phyloP scores from a whole-genome alignment of 805 yeast genomes.

The Komagataella populi region DNA sequence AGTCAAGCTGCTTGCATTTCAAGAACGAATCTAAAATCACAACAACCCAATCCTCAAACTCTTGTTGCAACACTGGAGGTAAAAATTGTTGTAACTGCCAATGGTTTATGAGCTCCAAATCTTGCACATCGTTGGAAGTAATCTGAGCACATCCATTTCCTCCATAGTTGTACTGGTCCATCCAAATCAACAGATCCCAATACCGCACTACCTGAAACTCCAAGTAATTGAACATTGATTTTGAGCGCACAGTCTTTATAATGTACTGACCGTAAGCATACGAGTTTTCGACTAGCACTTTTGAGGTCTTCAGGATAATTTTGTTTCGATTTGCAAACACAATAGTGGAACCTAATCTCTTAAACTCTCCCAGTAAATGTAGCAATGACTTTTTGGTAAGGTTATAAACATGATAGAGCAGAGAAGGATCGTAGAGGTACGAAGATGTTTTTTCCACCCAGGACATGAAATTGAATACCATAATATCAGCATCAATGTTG shows the following conservation, averaged over 20 bases:
- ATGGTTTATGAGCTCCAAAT: constrained; percentile 33
- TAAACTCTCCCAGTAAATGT: constrained; percentile 71
- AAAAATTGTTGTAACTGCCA: constrained; percentile 76
- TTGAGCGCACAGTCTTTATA: constrained; percentile 62
- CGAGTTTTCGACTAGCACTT: constrained; percentile 71
- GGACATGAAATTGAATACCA: constrained; percentile 66
- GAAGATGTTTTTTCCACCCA: constrained; percentile 82
- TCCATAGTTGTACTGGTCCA: constrained; percentile 81
- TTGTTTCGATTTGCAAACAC: constrained; percentile 73
- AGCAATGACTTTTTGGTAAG: constrained; percentile 69
- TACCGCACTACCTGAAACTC: constrained; percentile 63
- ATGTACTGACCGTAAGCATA: constrained; percentile 84
- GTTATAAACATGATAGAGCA: constrained; percentile 81
- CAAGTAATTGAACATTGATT: constrained; percentile 70
- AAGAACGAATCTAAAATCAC: constrained; percentile 61
- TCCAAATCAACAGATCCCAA: constrained; percentile 94
- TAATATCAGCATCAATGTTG: constrained; percentile 62
- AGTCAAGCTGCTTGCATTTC: constrained; percentile 31
- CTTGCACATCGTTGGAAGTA: constrained; percentile 27
- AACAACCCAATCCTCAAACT: constrained; percentile 79
- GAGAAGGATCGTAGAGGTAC: constrained; percentile 56
- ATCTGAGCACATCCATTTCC: constrained; percentile 47
- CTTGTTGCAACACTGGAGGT: constrained; percentile 64
- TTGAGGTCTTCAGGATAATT: constrained; percentile 58
- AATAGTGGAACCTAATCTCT: constrained; percentile 63